Base-by-base conservation (phyloP, 2,329 filamentous ascomycete species). In the Aspergillus sp. region DNA sequence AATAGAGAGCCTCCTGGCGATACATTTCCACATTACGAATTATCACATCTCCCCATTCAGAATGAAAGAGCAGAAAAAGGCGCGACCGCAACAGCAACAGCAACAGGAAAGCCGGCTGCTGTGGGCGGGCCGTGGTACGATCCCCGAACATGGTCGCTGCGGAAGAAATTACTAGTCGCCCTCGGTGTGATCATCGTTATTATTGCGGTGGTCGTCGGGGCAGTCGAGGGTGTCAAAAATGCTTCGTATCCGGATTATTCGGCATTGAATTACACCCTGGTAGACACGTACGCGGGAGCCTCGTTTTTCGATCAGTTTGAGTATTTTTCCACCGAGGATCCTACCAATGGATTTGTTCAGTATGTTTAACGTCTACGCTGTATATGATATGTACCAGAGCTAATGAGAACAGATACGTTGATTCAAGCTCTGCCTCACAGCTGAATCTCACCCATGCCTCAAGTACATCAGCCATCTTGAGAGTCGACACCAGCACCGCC, bases 401-500 rank as follows among this genome's bases (percentile, higher is more conserved):
- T 38, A 29, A 38, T 9, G 36, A 4, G 10, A 12, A 27, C 12
- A 65, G 53, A 47, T 76, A 71, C 51, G 70, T 76, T 13, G 62
- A 69, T 49, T 53, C 59, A 37, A 44, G 57, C 1, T 60, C 67
- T 1, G 61, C 68, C 1, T 47, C 39, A 2, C 40, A 40, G 10
- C 46, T 65, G 5, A 86, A 86, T 63, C 72, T 86, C 29, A 86
- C 83, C 0, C 79, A 78, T 53, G 78, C 81, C 5, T 73, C 75
- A 1, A 54, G 68, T 1, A 64, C 66, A 33, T 71, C 76, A 0
- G 81, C 81, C 7, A 54, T 85, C 12, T 59, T 86, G 28, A 71
- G 68, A 35, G 82, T 86, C 39, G 82, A 86, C 58, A 81, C 79
- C 8, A 73, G 71, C 2, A 77, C 81, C 11, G 72, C 72, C 7